Conservation (phyloP, 768 basidiomycete species). For the Suillus variegatus region DNA sequence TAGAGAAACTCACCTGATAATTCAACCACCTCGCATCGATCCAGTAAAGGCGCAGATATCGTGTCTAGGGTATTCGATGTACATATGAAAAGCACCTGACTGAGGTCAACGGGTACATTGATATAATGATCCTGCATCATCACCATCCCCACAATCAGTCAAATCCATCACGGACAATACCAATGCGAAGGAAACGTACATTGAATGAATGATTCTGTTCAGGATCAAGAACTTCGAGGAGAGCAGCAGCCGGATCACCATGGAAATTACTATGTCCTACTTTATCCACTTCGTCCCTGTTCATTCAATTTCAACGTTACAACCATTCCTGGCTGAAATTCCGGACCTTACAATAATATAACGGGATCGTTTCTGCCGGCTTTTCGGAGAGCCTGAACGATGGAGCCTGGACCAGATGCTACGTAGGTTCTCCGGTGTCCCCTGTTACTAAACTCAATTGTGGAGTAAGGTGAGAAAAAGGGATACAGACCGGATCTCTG, state of each 20-base stretch:
- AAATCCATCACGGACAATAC: neutral
- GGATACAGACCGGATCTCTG: constrained; percentile 61
- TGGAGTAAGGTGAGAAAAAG: constrained; percentile 10
- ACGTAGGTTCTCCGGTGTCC: constrained; percentile 87
- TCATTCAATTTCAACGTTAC: constrained; percentile 9
- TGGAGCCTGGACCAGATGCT: constrained; percentile 81
- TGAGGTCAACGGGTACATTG: constrained; percentile 85
- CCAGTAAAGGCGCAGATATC: constrained; percentile 83
- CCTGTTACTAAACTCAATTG: constrained; percentile 12
- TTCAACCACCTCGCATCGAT: constrained; percentile 88
- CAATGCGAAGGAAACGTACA: constrained; percentile 37
- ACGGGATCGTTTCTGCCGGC: constrained; percentile 82
- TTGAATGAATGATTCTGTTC: constrained; percentile 89
- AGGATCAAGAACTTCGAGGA: constrained; percentile 91
- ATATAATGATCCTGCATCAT: constrained; percentile 80
- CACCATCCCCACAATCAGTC: constrained; percentile 1
- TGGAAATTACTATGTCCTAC: constrained; percentile 86
- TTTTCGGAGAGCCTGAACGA: constrained; percentile 85
- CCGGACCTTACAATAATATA: constrained; percentile 55
- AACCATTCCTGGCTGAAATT: neutral
- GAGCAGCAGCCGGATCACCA: constrained; percentile 87
- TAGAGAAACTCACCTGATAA: constrained; percentile 54
- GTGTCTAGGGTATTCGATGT: constrained; percentile 91
- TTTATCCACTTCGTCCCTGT: constrained; percentile 88
- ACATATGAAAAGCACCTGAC: constrained; percentile 89